Evolutionary conservation across 768 basidiomycete species (phyloP).

Genomic region (Tulasnella sp.): DNA sequence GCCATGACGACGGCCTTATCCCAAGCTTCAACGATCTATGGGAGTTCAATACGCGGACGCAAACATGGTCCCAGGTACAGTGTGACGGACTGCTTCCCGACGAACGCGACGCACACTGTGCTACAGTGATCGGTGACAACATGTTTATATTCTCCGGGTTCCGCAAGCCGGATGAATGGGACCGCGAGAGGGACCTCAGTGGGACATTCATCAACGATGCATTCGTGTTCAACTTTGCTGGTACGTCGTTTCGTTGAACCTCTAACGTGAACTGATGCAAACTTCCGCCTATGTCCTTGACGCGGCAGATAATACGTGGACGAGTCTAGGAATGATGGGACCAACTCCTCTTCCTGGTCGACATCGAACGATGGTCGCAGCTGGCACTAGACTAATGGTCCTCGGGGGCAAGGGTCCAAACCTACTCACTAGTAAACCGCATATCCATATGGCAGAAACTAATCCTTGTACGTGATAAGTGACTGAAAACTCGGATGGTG

Average conservation of each 20-base stretch:
- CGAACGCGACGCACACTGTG: neutral
- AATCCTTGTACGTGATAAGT: neutral
- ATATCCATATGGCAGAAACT: neutral
- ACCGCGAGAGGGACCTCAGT: neutral
- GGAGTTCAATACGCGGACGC: neutral
- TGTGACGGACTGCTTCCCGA: neutral
- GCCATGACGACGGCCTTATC: neutral
- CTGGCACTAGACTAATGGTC: neutral
- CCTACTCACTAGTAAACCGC: neutral
- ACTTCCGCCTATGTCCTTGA: neutral
- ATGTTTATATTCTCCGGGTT: neutral
- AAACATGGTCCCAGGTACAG: neutral
- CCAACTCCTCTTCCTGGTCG: neutral
- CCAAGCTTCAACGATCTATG: neutral
- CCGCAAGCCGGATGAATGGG: constrained; percentile 7
- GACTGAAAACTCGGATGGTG: neutral
- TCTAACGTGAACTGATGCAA: no score
- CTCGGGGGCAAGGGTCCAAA: neutral
- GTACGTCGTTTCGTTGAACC: neutral
- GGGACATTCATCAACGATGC: neutral
- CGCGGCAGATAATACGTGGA: neutral
- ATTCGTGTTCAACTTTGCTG: neutral
- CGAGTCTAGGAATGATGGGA: neutral
- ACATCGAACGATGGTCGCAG: neutral
- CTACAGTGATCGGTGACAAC: neutral